These are phyloP conservation scores for Fusarium nisikadoi DNA, from an alignment of 2,329 filamentous ascomycete species.

Conservation along the genomic window DNA sequence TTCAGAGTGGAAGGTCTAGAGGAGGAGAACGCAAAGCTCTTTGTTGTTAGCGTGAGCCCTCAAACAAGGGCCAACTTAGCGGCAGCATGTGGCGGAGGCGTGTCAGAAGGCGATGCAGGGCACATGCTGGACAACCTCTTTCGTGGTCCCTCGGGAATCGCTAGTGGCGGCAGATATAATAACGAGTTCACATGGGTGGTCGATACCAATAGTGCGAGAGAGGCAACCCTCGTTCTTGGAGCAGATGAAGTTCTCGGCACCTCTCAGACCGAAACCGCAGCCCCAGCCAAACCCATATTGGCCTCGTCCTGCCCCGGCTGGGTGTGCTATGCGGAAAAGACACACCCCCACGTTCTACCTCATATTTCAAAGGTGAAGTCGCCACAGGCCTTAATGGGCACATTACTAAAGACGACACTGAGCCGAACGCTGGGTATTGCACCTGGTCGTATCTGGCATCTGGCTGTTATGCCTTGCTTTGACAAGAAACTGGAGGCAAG, in stretches of 20 bases:
- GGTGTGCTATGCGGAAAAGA: slow-evolving; percentile 99
- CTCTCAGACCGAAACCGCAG: slow-evolving; percentile 31
- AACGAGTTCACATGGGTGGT: slow-evolving; percentile 90
- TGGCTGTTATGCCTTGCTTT: slow-evolving; percentile 98
- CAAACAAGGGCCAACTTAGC: slow-evolving; percentile 91
- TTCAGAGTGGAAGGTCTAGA: slow-evolving; percentile 63
- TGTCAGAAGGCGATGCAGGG: slow-evolving; percentile 78
- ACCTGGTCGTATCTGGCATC: slow-evolving; percentile 88
- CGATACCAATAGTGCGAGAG: slow-evolving; percentile 86
- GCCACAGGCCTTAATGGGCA: slow-evolving; percentile 91
- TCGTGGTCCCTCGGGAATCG: slow-evolving; percentile 72
- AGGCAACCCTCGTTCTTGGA: slow-evolving; percentile 83
- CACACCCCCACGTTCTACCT: slow-evolving; percentile 90
- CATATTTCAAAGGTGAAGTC: slow-evolving; percentile 93
- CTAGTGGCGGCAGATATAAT: slow-evolving; percentile 74
- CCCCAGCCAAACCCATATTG: slow-evolving; percentile 69
- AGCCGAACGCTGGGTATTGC: slow-evolving; percentile 77
- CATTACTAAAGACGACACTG: slow-evolving; percentile 86
- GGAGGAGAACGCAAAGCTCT: slow-evolving; percentile 75
- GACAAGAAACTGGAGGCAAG: slow-evolving; percentile 99
- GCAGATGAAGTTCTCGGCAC: slow-evolving; percentile 73
- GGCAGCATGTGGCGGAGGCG: slow-evolving; percentile 78
- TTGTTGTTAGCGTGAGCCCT: slow-evolving; percentile 92
- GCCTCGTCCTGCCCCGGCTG: slow-evolving; percentile 95
- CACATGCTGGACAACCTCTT: slow-evolving; percentile 86